A percentile compares a stretch with the other conserved stretches of the same genome.
Evolutionary conservation across 2,329 filamentous ascomycete species (phyloP).

Genomic region (Esteya vermicola): DNA sequence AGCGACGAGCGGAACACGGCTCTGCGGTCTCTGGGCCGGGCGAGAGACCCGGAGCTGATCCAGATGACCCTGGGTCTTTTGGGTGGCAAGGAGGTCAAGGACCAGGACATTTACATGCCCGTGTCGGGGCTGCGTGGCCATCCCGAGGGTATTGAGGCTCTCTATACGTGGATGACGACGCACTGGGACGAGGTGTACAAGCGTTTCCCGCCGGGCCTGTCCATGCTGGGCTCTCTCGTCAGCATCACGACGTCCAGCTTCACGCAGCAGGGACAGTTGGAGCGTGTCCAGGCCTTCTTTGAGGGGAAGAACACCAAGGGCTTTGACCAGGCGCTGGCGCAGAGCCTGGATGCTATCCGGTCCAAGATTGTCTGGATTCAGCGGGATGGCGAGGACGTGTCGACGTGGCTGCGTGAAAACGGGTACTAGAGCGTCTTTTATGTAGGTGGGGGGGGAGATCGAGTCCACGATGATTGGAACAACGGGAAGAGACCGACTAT

Average conservation of each 20-base stretch:
- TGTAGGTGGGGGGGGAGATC: too few relatives aligned
- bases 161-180: constrained; percentile 71
- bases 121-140: constrained; percentile 66
- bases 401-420: constrained; percentile 20
- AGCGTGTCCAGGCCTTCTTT: constrained; percentile 71
- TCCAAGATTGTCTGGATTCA: constrained; percentile 74
- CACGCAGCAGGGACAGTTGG: constrained; percentile 60
- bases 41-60: constrained; percentile 66
- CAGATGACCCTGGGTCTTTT: constrained; percentile 64
- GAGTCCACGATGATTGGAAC: too few relatives aligned
- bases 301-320: constrained; percentile 64
- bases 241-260: constrained; percentile 72
- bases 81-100: constrained; percentile 71
- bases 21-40: constrained; percentile 67
- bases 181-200: constrained; percentile 80
- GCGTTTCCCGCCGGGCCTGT: constrained; percentile 71
- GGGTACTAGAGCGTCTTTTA: too few relatives aligned
- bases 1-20: constrained; percentile 87
- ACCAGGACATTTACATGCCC: constrained; percentile 87
- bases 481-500: too few relatives aligned
- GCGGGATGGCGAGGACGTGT: constrained; percentile 62
- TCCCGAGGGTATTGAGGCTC: constrained; percentile 60
- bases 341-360: constrained; percentile 70
- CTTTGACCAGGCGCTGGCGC: constrained; percentile 78
- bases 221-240: constrained; percentile 75